Evolutionary conservation across 768 basidiomycete genomes (phyloP), one percentile per base, ranked within the genome.

Genomic region (Mycena belliarum): DNA sequence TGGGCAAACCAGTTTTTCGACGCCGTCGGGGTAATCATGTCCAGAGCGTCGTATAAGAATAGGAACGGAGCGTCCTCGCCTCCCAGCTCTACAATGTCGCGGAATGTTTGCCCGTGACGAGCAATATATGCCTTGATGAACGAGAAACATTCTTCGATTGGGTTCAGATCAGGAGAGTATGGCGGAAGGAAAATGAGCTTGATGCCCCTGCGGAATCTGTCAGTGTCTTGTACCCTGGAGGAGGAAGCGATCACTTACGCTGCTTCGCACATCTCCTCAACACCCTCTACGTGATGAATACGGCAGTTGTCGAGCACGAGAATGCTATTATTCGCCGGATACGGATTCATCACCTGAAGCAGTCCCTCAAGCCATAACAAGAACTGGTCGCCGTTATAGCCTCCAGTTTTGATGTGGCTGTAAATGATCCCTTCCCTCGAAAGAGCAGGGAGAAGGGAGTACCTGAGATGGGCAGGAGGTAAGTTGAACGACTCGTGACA

Each of bases 231-330:
- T 32, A 32, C 7, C 12, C 50, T 3, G 50, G 9, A n/a, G 24
- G 10, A 21, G 12, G 44, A 47, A 28, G 32, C 40, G 20, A 21
- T 15, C 4, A 42, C 52, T 20, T 53, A 45, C 32, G 42, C 41
- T 7, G 14, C 51, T 14, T 11, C 28, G 26, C 64, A 65, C 58
- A 59, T 52, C 20, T 53, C 51, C 24, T 56, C 60, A 3, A 65
- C 62, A 45, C 64, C 64, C 41, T 65, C 59, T 32, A 63, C 60
- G 41, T 73, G 64, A 35, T 73, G 72, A 11, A 73, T 73, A 9
- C 33, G 59, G 52, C 72, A 73, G 57, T 72, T 73, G 47, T 73
- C 69, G 11, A 68, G 56, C 24, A 73, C 59, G n/a, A 73, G 61
- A 18, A 73, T 59, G 43, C 65, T 70, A 12, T 58, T 26, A 10